These are phyloP conservation scores for Vigna nakashimae DNA, from an alignment of 306 rosid species.

Conservation along the genomic window DNA sequence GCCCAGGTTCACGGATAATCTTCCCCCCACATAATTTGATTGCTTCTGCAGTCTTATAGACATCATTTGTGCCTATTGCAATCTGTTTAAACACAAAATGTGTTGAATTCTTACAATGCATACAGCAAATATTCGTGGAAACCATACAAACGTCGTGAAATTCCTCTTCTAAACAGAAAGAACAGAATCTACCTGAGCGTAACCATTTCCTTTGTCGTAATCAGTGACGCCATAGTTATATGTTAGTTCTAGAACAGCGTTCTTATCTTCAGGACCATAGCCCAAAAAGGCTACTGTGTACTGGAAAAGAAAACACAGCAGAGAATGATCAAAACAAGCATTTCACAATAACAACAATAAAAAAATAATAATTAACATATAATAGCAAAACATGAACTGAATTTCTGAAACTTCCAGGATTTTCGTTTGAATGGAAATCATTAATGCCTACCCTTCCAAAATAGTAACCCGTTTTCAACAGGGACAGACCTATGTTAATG, in stretches of 20 bases:
- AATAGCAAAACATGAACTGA: background rate
- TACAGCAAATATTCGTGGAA: background rate
- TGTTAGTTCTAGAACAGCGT: constrained; percentile 79
- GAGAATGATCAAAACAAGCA: constrained; percentile 12
- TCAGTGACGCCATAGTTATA: constrained; percentile 88
- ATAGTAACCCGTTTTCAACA: constrained; percentile 16
- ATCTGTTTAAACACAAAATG: constrained; percentile 62
- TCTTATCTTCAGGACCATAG: constrained; percentile 88
- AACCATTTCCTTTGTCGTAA: constrained; percentile 88
- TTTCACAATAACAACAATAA: background rate
- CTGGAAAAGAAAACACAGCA: constrained; percentile 49
- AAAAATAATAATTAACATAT: background rate
- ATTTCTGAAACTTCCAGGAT: constrained; percentile 7
- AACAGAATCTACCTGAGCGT: constrained; percentile 68
- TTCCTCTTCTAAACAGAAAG: constrained; percentile 15
- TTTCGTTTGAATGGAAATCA: background rate
- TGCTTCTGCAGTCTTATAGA: constrained; percentile 90
- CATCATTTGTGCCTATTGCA: constrained; percentile 90
- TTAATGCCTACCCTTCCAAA: constrained; percentile 18
- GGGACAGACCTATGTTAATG: background rate
- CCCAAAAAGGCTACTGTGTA: constrained; percentile 72
- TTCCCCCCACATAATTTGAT: constrained; percentile 77
- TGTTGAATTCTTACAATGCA: constrained; percentile 32
- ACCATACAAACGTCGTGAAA: constrained; percentile 6
- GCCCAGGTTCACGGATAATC: constrained; percentile 91